Evolutionary conservation across 2,329 filamentous ascomycete species (phyloP).

Genomic region (Verticillium zaregamsianum): DNA sequence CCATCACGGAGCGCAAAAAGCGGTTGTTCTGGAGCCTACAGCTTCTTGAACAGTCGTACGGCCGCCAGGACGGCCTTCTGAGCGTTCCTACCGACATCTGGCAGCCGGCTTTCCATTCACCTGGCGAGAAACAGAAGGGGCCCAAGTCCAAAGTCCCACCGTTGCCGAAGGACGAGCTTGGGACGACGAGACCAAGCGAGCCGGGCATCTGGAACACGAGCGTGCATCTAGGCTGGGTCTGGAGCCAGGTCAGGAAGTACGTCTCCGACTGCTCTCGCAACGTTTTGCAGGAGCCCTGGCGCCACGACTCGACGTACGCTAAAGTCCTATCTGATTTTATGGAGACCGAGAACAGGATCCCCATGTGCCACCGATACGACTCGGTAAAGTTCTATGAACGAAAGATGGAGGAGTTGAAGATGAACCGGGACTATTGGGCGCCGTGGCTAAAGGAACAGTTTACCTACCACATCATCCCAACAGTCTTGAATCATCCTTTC

Average conservation of each 20-base stretch:
- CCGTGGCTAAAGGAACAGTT: constrained; percentile 51
- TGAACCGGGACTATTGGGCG: constrained; percentile 43
- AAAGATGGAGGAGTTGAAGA: constrained; percentile 37
- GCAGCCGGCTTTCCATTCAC: constrained; percentile 27
- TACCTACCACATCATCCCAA: constrained; percentile 47
- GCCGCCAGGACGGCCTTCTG: constrained; percentile 39
- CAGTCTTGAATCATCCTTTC: constrained; percentile 49
- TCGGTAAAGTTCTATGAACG: constrained; percentile 48
- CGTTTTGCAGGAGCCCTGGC: constrained; percentile 45
- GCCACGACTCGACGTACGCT: constrained; percentile 47
- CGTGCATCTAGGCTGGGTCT: constrained; percentile 46
- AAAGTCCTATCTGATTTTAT: constrained; percentile 46
- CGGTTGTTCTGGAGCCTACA: constrained; percentile 48
- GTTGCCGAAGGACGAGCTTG: constrained; percentile 38
- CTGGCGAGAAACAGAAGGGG: constrained; percentile 17
- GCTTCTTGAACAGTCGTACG: constrained; percentile 44
- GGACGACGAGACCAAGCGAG: constrained; percentile 32
- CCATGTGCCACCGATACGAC: constrained; percentile 48
- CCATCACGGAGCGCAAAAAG: constrained; percentile 38
- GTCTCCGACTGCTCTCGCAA: constrained; percentile 43
- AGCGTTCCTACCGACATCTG: constrained; percentile 36
- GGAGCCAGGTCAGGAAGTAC: constrained; percentile 42
- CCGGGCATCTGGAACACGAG: constrained; percentile 47
- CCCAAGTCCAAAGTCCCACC: constrained; percentile 31
- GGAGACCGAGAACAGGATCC: constrained; percentile 43